Evolutionary conservation across 306 rosid genomes (phyloP), one percentile per base, ranked within the genome.

Genomic region (Glycine tomentella): DNA sequence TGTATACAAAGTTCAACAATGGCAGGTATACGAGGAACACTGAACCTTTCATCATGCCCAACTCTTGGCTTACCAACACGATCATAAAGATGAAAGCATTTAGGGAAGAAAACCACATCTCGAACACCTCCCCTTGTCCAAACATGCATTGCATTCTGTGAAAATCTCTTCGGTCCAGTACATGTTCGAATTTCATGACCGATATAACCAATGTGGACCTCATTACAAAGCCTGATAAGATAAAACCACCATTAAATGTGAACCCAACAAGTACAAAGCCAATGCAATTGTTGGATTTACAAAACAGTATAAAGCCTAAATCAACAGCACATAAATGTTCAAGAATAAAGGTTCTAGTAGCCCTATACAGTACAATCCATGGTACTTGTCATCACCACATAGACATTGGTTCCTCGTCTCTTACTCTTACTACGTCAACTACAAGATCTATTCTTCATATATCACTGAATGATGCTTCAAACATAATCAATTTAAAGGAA

Each of bases 141-240:
- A 74, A 73, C 82, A 87, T 94, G 98, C 15, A 73, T 83, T 14
- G 90, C 90, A 82, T 72, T 86, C 79, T 92, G 87, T 38, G 70
- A 83, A 36, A 91, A 89, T 86, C 95, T 90, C 13, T 82, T 78
- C 11, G 88, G 91, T 73, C 94, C 94, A 4, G 67, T 84, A 81
- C 97, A 92, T 13, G 94, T 89, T 87, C 93, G 88, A 62, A 94
- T 92, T 80, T 89, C 95, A 85, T 94, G 98, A 75, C 97, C 94
- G n/a, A 52, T 85, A 64, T 49, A 83, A 7, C 94, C 94, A 80
- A 94, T 85, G 82, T 94, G 94, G 82, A 90, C 91, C 82, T 92
- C 93, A 6, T 40, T 80, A 87, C 98, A 94, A 46, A 82, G 84
- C 87, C 97, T 91, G 74, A 77, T 14, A 71, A 49, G 77, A 48